phyloP scores from a whole-genome alignment of 1,284 basidiomycete genomes.

The Ganoderma sinense region DNA sequence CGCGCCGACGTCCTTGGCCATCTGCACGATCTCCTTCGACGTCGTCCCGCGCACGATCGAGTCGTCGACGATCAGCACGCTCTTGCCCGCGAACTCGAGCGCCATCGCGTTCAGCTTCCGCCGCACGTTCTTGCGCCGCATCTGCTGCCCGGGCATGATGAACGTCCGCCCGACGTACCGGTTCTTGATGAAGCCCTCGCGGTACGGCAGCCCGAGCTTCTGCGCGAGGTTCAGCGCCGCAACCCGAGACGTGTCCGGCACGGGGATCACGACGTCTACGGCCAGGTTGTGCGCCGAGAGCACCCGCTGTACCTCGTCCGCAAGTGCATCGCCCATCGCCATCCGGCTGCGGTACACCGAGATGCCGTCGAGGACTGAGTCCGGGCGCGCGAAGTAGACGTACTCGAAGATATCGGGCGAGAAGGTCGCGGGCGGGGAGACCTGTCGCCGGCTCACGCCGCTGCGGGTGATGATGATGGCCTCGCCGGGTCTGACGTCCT shows the following conservation, averaged over 20 bases:
- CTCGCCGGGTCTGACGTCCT: slow-evolving; percentile 96
- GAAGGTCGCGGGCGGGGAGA: slow-evolving; percentile 76
- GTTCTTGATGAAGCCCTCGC: slow-evolving; percentile 99
- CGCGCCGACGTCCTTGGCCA: slow-evolving; percentile 99
- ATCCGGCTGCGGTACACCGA: slow-evolving; percentile 98
- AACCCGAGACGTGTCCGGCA: slow-evolving; percentile 96
- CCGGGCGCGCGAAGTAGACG: slow-evolving; percentile 98
- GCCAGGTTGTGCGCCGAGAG: slow-evolving; percentile 73
- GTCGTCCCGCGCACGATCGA: slow-evolving; percentile 99
- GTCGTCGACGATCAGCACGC: slow-evolving; percentile 96
- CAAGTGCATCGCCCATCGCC: slow-evolving; percentile 99
- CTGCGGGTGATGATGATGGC: slow-evolving; percentile 94
- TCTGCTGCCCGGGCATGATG: slow-evolving; percentile 99
- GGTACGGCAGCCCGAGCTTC: slow-evolving; percentile 89
- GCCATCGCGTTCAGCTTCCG: slow-evolving; percentile 99
- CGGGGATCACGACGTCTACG: slow-evolving; percentile 97
- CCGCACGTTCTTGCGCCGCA: slow-evolving; percentile 94
- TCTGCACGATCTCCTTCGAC: slow-evolving; percentile 98
- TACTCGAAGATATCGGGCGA: slow-evolving; percentile 99
- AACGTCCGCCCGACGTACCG: slow-evolving; percentile 98
- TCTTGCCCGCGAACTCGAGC: slow-evolving; percentile 94
- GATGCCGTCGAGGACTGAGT: slow-evolving; percentile 97
- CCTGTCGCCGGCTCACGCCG: slow-evolving; percentile 77
- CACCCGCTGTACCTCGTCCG: slow-evolving; percentile 84
- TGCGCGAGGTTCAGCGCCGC: slow-evolving; percentile 97